These are phyloP conservation scores for Aspergillus jensenii DNA, from an alignment of 2,329 filamentous ascomycete species.

Conservation along the genomic window DNA sequence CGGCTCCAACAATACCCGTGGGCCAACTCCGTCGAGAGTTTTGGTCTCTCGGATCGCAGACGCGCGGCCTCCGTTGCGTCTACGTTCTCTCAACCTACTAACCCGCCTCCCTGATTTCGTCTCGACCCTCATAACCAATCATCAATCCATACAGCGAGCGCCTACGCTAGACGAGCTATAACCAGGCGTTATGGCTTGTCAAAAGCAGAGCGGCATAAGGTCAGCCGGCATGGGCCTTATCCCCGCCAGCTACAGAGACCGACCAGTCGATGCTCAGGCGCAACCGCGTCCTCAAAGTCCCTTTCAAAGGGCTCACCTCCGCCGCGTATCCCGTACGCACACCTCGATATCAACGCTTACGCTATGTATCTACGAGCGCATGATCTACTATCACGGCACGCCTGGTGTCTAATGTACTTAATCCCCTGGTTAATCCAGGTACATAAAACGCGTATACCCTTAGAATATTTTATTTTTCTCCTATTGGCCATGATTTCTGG, in stretches of 20 bases:
- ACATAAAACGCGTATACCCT: neutral
- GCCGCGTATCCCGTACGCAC: no score
- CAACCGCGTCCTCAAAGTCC: no score
- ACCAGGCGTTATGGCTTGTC: neutral
- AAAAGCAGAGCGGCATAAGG: neutral
- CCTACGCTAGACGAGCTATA: neutral
- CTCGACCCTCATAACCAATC: neutral
- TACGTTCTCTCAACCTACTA: constrained; percentile 1
- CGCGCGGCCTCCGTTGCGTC: constrained; percentile 19
- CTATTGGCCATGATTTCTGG: no score
- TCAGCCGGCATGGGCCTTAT: neutral
- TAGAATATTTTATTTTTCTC: no score
- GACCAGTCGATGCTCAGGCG: no score
- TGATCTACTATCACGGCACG: neutral
- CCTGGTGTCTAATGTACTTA: neutral
- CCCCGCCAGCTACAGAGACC: no score
- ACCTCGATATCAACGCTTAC: neutral
- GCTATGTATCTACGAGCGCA: neutral
- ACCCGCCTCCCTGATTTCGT: constrained; percentile 3
- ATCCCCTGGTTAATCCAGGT: neutral
- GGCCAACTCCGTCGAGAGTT: constrained; percentile 30
- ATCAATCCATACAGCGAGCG: neutral
- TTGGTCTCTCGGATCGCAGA: constrained; percentile 26
- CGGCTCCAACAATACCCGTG: constrained; percentile 19
- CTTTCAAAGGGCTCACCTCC: no score